A percentile compares a stretch with the other conserved stretches of the same genome.
These are phyloP conservation scores for Zanthoxylum bungeanum DNA, from an alignment of 345 rosid genomes.

Conservation along the genomic window DNA sequence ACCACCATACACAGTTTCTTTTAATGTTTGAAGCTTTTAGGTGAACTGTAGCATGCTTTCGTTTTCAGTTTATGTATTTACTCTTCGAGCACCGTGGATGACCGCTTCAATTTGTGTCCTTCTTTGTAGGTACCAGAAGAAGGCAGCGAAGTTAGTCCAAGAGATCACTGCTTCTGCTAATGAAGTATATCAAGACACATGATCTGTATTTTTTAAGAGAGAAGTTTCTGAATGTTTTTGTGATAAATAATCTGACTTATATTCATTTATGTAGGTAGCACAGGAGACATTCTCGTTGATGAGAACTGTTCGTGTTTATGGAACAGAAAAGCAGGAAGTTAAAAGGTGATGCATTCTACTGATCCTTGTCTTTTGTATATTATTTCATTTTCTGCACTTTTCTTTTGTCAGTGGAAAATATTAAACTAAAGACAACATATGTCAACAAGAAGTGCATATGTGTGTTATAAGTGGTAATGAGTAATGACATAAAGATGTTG, in stretches of 20 bases:
- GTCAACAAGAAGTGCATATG: neutral
- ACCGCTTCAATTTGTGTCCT: conserved; percentile 9
- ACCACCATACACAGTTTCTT: neutral
- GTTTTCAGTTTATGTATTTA: neutral
- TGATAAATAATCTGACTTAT: neutral
- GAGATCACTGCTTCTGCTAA: conserved; percentile 93
- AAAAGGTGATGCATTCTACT: conserved; percentile 44
- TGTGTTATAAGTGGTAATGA: conserved; percentile 16
- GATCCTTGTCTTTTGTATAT: neutral
- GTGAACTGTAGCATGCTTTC: neutral
- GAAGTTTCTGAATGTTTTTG: conserved; percentile 6
- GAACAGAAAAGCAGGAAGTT: conserved; percentile 82
- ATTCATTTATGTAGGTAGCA: conserved; percentile 57
- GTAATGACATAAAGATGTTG: conserved; percentile 6
- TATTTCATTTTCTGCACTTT: conserved; percentile 7
- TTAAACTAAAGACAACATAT: neutral
- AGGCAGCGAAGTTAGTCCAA: conserved; percentile 80
- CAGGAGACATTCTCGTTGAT: conserved; percentile 96
- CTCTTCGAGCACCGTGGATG: conserved; percentile 5
- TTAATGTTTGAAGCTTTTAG: conserved; percentile 4
- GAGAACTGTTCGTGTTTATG: conserved; percentile 96
- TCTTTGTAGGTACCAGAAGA: conserved; percentile 87
- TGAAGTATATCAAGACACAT: conserved; percentile 47
- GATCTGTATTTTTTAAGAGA: conserved; percentile 17
- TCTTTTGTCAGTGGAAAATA: neutral